Evolutionary conservation across 345 rosid genomes (phyloP).

Genomic region (Brassica incana): DNA sequence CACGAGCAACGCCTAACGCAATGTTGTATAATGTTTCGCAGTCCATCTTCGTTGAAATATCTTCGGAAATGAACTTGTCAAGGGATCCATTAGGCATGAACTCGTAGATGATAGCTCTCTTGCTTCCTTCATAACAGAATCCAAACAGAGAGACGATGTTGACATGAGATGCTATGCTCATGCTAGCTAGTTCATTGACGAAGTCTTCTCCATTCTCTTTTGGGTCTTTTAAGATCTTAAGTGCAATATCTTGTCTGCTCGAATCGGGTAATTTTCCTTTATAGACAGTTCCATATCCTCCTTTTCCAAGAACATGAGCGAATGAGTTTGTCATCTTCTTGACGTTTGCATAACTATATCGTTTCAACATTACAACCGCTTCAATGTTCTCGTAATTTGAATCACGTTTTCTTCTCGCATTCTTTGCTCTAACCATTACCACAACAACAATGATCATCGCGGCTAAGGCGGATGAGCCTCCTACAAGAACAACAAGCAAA

Average conservation of each 20-base stretch:
- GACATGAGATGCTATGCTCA: conserved; percentile 55
- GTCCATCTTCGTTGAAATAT: background rate
- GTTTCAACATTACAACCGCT: background rate
- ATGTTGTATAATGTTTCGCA: conserved; percentile 38
- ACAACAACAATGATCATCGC: background rate
- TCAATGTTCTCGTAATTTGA: conserved; percentile 17
- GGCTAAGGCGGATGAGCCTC: conserved; percentile 5
- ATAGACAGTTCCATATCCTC: conserved; percentile 29
- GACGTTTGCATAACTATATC: background rate
- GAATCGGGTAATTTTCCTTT: conserved; percentile 36
- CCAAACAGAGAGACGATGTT: conserved; percentile 40
- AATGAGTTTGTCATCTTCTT: conserved; percentile 6
- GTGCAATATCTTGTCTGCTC: conserved; percentile 38
- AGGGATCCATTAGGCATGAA: conserved; percentile 48
- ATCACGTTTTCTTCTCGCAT: background rate
- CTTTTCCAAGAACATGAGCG: background rate
- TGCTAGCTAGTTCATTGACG: conserved; percentile 51
- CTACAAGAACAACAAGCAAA: background rate
- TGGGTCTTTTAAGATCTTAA: conserved; percentile 39
- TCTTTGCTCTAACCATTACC: conserved; percentile 9
- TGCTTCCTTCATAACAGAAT: conserved; percentile 33
- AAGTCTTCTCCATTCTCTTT: conserved; percentile 49
- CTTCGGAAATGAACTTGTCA: conserved; percentile 39
- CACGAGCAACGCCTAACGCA: conserved; percentile 37
- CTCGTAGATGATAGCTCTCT: conserved; percentile 44